Conservation (phyloP, 2,329 filamentous ascomycete species). For the Graphiopsis chlorocephala region DNA sequence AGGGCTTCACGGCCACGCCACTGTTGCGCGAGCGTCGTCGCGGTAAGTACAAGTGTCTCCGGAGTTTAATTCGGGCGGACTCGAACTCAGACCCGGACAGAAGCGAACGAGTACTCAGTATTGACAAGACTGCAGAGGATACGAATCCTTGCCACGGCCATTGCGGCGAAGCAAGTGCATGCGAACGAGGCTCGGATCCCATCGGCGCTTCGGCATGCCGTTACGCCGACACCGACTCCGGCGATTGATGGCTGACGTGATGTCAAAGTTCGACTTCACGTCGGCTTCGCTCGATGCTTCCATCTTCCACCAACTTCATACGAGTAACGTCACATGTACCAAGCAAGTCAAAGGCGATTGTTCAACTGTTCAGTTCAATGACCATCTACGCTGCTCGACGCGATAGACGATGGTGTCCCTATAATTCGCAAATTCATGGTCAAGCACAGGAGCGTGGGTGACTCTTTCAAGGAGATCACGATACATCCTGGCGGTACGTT, state of each 20-base stretch:
- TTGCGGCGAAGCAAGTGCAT: neutral
- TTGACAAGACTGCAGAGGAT: neutral
- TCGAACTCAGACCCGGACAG: neutral
- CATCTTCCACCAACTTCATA: too few relatives aligned
- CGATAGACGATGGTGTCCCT: neutral
- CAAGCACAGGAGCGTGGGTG: neutral
- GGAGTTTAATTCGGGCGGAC: neutral
- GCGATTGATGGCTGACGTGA: constrained; percentile 4
- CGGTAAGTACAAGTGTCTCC: neutral
- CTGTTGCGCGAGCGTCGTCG: neutral
- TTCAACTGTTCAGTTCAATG: neutral
- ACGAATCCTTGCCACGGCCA: neutral
- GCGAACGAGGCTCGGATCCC: neutral
- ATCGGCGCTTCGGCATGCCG: neutral
- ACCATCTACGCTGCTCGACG: neutral
- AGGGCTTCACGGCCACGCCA: neutral
- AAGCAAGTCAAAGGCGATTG: neutral
- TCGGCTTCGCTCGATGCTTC: too few relatives aligned
- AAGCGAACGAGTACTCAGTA: neutral
- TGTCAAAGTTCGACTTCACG: neutral
- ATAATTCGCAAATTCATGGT: neutral
- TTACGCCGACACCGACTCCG: neutral
- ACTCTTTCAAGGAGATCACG: neutral
- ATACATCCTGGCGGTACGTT: neutral
- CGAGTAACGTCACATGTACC: too few relatives aligned